Base-by-base conservation (phyloP, 805 yeast genomes). In the Candida maris region DNA sequence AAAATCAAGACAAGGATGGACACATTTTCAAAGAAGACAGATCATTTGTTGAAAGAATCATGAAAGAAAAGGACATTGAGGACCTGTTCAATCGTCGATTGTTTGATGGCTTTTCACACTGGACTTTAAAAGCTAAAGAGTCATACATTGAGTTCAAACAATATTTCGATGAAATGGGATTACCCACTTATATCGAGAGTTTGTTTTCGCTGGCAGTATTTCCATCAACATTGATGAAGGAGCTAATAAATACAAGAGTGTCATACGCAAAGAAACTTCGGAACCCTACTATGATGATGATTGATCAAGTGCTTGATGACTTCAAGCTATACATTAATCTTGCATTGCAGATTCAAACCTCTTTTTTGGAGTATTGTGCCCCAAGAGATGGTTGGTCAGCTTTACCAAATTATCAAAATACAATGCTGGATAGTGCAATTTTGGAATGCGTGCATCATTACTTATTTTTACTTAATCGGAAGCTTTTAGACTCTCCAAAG, bases 201-300 rank as follows among this genome's bases (percentile, higher is more conserved):
- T 64, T 93, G 31, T 73, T 81, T 38, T 73, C 76, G 15, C 56
- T 91, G 12, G 73, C 87, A 25, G 67, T 74, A 36, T 85, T 93
- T 44, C 97, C 97, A 0, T 70, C 86, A 50, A 77, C 76, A 43
- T 65, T 93, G 30, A 80, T 88, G 49, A 82, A 81, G 51, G 96
- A 86, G 50, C 74, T 86, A 34, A 81, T 89, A 28, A 71, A 73
- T 23, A 74, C 85, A 27, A 72, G 97, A 46, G 65, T 91, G 30
- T 66, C 71, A 2, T 88, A 85, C 56, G 95, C 97, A 2, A 70
- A 75, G 56, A 83, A 82, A 52, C 62, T 91, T 32, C 77, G 73
- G 35, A 84, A 82, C 50, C 96, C 96, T 2, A 88, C 97, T 0
- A 77, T 89, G 79, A 84, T 87, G 88, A 85, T 87, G 81, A 85